Evolutionary conservation across 345 rosid genomes (phyloP).

Genomic region (Streptanthus diversifolius): DNA sequence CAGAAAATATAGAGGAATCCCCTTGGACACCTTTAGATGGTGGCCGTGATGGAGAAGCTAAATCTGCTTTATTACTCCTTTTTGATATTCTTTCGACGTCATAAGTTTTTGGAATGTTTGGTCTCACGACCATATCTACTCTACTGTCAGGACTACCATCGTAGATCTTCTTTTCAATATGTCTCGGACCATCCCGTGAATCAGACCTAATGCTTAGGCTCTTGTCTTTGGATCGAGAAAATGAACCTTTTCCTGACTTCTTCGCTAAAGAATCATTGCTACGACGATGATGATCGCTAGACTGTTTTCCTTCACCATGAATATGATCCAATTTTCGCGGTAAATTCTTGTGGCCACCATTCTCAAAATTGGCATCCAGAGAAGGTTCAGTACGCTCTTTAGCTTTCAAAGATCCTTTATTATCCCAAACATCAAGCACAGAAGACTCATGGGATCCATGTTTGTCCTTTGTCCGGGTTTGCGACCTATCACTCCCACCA

Average conservation of each 20-base stretch:
- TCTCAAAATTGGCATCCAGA: conserved; percentile 40
- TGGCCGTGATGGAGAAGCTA: conserved; percentile 35
- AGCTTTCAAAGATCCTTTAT: conserved; percentile 44
- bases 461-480: conserved; percentile 45
- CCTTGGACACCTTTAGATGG: conserved; percentile 34
- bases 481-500: conserved; percentile 60
- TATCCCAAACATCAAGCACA: conserved; percentile 47
- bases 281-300: conserved; percentile 40
- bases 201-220: conserved; percentile 46
- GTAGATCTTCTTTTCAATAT: conserved; percentile 46
- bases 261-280: conserved; percentile 42
- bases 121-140: conserved; percentile 42
- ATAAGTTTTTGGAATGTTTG: conserved; percentile 38
- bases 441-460: conserved; percentile 46
- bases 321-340: conserved; percentile 40
- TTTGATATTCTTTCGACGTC: conserved; percentile 35
- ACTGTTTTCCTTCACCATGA: conserved; percentile 45
- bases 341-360: conserved; percentile 43
- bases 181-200: conserved; percentile 46
- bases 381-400: conserved; percentile 43
- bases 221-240: conserved; percentile 66
- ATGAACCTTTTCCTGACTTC: conserved; percentile 64
- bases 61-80: conserved; percentile 30
- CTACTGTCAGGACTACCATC: conserved; percentile 43
- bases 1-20: conserved; percentile 27